Base-by-base conservation (phyloP, 2,329 filamentous ascomycete genomes). In the Talaromyces albobiverticillius region DNA sequence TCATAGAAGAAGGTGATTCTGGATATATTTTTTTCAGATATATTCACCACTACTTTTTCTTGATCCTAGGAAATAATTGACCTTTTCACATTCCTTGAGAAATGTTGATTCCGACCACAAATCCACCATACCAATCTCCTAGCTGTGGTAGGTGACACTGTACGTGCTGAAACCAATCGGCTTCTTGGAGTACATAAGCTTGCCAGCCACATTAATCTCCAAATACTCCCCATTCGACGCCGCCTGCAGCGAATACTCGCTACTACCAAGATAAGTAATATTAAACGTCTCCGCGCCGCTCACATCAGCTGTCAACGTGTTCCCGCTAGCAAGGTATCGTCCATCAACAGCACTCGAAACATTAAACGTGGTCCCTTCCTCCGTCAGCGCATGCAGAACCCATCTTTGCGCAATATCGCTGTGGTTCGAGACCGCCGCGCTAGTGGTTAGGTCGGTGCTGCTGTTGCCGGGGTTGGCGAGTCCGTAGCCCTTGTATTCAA, bases 401-500 rank as follows among this genome's bases (percentile, higher is more conserved):
- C 42, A 53, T 38, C 51, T 10, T 16, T 53, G 51, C 11, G 23
- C 29, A 29, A 25, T 46, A 0, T 43, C 11, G 16, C 47, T 26
- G 20, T 53, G 50, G 11, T 4, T 14, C 3, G 51, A 31, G 10
- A 22, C 26, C 11, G 42, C 51, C 13, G 29, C 18, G 23, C 23
- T 46, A 3, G 42, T 41, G 2, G 11, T 6, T 14, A 53, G 13
- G 7, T 8, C 4, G 2, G 23, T 23, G 16, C 34, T 47, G 0
- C 18, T 31, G 14, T 8, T 47, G n/a, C 51, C 32, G 16, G 16
- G 8, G 48, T 73, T 74, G 7, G 67, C 66, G 10, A 81, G 67
- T 0, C 77, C 78, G 16, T 62, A 67, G 14, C 75, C 75, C 23
- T 67, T 63, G 52, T 67, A 64, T 59, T 81, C 79, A 50, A 82